Conservation (phyloP, 257 asterid genomes). For the Anisodus acutangulus region DNA sequence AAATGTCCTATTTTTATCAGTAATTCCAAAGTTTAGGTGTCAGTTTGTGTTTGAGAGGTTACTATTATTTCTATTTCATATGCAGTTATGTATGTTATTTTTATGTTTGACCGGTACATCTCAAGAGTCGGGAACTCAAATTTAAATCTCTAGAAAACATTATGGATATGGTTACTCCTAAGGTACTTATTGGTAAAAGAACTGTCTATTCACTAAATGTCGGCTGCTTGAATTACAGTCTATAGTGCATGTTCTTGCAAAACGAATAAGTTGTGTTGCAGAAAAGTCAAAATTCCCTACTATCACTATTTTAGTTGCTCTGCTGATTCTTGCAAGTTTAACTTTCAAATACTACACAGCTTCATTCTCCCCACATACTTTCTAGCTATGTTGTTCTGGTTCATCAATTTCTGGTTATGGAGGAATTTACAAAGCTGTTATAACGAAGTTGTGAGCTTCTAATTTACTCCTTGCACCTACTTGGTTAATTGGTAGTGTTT, state of each 20-base stretch:
- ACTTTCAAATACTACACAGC: neutral
- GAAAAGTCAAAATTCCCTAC: neutral
- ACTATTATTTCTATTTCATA: neutral
- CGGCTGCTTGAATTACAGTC: neutral
- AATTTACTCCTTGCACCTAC: too few relatives aligned
- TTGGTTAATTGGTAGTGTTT: too few relatives aligned
- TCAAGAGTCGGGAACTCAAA: neutral
- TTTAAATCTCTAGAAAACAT: neutral
- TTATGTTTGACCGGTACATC: neutral
- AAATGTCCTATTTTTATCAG: neutral
- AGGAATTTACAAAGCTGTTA: too few relatives aligned
- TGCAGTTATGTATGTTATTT: neutral
- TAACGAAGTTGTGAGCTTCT: too few relatives aligned
- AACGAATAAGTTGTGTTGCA: neutral
- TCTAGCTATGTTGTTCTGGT: neutral
- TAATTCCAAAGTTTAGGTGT: neutral
- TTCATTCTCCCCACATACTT: neutral
- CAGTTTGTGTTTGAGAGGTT: neutral
- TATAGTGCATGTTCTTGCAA: neutral
- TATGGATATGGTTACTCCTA: neutral
- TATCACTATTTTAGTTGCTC: neutral
- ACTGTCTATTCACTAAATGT: neutral
- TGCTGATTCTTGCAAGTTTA: neutral
- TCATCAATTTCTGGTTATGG: too few relatives aligned
- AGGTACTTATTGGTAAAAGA: neutral